phyloP scores from a whole-genome alignment of 345 rosid species.

The Aurinia saxatilis region DNA sequence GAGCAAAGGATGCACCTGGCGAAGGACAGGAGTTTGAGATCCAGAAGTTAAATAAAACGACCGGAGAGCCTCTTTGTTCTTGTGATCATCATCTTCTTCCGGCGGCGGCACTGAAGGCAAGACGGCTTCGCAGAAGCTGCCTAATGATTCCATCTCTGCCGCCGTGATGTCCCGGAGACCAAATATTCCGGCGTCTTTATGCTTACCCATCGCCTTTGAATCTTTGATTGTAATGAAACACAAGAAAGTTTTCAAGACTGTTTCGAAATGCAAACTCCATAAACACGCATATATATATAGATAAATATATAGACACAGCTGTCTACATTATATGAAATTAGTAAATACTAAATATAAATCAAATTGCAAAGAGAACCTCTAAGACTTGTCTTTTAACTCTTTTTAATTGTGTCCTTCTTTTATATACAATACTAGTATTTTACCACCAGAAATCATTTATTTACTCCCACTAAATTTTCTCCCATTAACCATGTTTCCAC shows the following conservation, averaged over 20 bases:
- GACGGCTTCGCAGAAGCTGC: constrained; percentile 46
- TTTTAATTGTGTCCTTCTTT: neutral
- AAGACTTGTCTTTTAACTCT: neutral
- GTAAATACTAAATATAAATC: neutral
- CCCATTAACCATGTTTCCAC: too few species aligned
- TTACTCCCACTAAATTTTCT: too few species aligned
- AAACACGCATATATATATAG: neutral
- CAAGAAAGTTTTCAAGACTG: neutral
- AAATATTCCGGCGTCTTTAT: neutral
- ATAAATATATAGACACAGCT: constrained; percentile 3
- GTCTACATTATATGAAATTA: neutral
- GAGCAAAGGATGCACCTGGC: constrained; percentile 16
- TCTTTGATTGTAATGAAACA: neutral
- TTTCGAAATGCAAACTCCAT: neutral
- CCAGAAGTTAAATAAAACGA: constrained; percentile 47
- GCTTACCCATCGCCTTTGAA: constrained; percentile 19
- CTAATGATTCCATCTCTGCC: constrained; percentile 44
- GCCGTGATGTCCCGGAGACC: constrained; percentile 30
- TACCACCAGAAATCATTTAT: too few species aligned
- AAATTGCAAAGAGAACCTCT: constrained; percentile 12
- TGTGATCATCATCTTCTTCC: constrained; percentile 4
- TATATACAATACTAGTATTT: too few species aligned
- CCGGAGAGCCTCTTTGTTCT: constrained; percentile 22
- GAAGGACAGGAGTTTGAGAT: constrained; percentile 25
- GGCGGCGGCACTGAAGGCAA: constrained; percentile 41